Percentiles rank a stretch among this genome's conserved stretches.
Evolutionary conservation across 805 yeast species (phyloP).

Genomic region (Pichia heedii): DNA sequence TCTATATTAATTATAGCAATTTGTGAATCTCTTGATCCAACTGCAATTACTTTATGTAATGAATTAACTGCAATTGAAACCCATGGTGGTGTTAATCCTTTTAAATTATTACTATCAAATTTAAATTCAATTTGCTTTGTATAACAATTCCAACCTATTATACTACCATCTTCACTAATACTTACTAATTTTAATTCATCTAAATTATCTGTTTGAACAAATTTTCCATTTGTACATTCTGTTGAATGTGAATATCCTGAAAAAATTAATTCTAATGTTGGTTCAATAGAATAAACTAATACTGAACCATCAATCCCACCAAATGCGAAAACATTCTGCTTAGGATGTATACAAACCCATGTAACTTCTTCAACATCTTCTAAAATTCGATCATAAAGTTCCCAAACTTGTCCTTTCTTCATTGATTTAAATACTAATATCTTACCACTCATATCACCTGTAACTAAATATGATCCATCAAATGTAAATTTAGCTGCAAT

Average conservation of each 20-base stretch:
- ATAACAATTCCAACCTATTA: slow-evolving; percentile 86
- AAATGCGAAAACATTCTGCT: slow-evolving; percentile 70
- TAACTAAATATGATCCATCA: slow-evolving; percentile 72
- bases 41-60: slow-evolving; percentile 45
- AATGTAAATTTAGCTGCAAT: slow-evolving; percentile 73
- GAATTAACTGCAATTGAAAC: slow-evolving; percentile 54
- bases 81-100: slow-evolving; percentile 82
- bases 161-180: slow-evolving; percentile 74
- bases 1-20: slow-evolving; percentile 70
- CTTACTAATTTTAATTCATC: slow-evolving; percentile 61
- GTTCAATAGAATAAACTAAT: slow-evolving; percentile 78
- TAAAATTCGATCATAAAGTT: slow-evolving; percentile 28
- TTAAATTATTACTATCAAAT: slow-evolving; percentile 55
- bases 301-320: slow-evolving; percentile 92
- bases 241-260: slow-evolving; percentile 72
- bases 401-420: slow-evolving; percentile 83
- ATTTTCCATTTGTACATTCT: slow-evolving; percentile 74
- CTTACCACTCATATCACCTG: slow-evolving; percentile 94
- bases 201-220: slow-evolving; percentile 51
- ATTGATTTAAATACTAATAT: slow-evolving; percentile 62
- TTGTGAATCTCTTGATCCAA: slow-evolving; percentile 84
- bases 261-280: slow-evolving; percentile 60
- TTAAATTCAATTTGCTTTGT: slow-evolving; percentile 64
- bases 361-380: slow-evolving; percentile 88
- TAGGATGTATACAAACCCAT: slow-evolving; percentile 78